Evolutionary conservation across 169 alveolate species (phyloP).

Genomic region (Eimeria necatrix): DNA sequence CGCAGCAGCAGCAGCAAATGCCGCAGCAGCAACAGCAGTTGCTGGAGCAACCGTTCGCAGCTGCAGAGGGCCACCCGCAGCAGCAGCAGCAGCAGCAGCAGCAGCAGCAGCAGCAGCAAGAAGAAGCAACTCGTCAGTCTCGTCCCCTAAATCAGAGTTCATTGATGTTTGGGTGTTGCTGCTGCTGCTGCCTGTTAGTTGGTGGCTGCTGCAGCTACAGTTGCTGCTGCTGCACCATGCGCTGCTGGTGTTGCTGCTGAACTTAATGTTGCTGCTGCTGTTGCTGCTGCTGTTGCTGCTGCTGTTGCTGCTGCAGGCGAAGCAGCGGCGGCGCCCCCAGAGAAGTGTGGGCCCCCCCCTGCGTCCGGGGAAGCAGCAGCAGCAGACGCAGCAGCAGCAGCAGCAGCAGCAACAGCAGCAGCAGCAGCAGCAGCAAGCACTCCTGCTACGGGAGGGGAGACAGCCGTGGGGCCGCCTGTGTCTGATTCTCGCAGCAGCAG

Average conservation of each 20-base stretch:
- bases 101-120: background rate
- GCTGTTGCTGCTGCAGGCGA: background rate
- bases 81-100: background rate
- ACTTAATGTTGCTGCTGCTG: slow-evolving; percentile 1
- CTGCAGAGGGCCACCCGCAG: no score
- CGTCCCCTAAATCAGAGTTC: no score
- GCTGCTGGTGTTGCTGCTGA: background rate
- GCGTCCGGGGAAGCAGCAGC: no score
- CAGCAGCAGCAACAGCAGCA: background rate
- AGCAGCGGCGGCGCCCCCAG: background rate
- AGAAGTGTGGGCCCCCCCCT: background rate
- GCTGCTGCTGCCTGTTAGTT: slow-evolving; percentile 22
- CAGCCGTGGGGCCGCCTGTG: background rate
- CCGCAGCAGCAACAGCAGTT: no score
- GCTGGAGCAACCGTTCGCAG: background rate
- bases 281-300: background rate
- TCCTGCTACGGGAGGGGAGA: background rate
- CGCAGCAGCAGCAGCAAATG: background rate
- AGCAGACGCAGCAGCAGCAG: background rate
- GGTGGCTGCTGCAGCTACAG: background rate
- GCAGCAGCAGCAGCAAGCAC: background rate
- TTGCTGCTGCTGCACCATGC: background rate
- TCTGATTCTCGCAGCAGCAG: background rate
- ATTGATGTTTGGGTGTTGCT: background rate
- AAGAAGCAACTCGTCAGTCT: background rate